Conservation (phyloP, 2,329 filamentous ascomycete species). For the Ceratocystis cubensis region DNA sequence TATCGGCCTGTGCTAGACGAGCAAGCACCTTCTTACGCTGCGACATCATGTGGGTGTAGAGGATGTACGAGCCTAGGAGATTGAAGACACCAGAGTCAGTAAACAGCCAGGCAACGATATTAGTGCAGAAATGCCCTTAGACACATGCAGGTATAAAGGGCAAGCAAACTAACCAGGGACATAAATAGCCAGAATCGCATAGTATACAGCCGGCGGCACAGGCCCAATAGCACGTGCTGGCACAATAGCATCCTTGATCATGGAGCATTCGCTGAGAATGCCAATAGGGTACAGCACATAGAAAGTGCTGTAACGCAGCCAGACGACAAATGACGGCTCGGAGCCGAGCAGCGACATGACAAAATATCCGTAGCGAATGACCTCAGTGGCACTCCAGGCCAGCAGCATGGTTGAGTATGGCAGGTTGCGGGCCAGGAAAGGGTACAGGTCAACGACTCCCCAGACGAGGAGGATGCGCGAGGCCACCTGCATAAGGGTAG, state of each 20-base stretch:
- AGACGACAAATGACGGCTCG: constrained; percentile 55
- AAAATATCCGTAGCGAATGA: constrained; percentile 88
- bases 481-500: constrained; percentile 81
- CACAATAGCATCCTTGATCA: constrained; percentile 58
- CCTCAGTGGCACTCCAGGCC: constrained; percentile 84
- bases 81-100: not conserved
- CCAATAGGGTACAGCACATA: constrained; percentile 85
- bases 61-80: constrained; percentile 54
- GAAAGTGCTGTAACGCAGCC: constrained; percentile 87
- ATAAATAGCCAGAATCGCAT: constrained; percentile 58
- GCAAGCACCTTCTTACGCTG: constrained; percentile 62
- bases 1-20: constrained; percentile 27
- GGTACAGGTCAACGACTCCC: constrained; percentile 66
- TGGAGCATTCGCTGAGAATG: constrained; percentile 72
- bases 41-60: constrained; percentile 91
- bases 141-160: no score
- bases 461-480: constrained; percentile 82
- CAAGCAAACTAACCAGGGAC: constrained; percentile 53
- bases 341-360: constrained; percentile 53
- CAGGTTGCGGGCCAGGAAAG: constrained; percentile 45
- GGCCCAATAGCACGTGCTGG: constrained; percentile 40
- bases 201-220: constrained; percentile 46
- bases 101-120: not conserved
- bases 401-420: constrained; percentile 67
- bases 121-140: not conserved